phyloP scores from a whole-genome alignment of 1,284 basidiomycete genomes.

The Violaceomyces palustris region DNA sequence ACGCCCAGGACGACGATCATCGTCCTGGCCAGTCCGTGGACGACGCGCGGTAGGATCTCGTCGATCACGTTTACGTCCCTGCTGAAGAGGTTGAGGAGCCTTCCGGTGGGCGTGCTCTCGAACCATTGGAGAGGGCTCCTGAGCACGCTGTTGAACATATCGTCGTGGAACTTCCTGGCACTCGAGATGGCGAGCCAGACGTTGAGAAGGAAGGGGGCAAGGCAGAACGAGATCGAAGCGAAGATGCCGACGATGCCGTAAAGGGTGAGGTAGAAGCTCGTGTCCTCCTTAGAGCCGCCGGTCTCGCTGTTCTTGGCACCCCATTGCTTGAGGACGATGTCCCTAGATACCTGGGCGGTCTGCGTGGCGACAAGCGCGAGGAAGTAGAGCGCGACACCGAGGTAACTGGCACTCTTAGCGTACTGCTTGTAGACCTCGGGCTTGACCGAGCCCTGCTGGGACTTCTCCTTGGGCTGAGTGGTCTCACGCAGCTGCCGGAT shows the following conservation, averaged over 20 bases:
- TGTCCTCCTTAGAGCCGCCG: conserved; percentile 14
- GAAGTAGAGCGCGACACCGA: conserved; percentile 40
- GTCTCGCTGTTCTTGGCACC: conserved; percentile 34
- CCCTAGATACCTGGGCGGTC: conserved; percentile 38
- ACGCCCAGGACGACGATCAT: conserved; percentile 62
- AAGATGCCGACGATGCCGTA: conserved; percentile 45
- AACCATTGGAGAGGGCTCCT: conserved; percentile 51
- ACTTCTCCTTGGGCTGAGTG: conserved; percentile 40
- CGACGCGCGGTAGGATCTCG: conserved; percentile 50
- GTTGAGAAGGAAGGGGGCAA: conserved; percentile 48
- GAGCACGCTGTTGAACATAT: conserved; percentile 40
- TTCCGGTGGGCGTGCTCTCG: conserved; percentile 57
- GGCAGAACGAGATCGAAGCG: conserved; percentile 38
- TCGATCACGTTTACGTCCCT: conserved; percentile 89
- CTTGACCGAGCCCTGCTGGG: conserved; percentile 44
- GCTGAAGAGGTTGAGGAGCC: conserved; percentile 76
- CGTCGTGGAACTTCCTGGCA: conserved; percentile 46
- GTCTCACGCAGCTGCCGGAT: conserved; percentile 48
- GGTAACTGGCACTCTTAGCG: conserved; percentile 34
- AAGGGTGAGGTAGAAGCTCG: conserved; percentile 42
- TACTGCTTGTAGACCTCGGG: conserved; percentile 46
- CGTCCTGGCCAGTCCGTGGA: conserved; percentile 43
- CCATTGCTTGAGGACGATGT: conserved; percentile 51
- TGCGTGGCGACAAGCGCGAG: conserved; percentile 39
- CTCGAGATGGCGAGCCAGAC: conserved; percentile 44